Percentiles rank a stretch among this genome's conserved stretches.
phyloP scores from a whole-genome alignment of 805 yeast genomes.

The Hyphopichia homilentoma region DNA sequence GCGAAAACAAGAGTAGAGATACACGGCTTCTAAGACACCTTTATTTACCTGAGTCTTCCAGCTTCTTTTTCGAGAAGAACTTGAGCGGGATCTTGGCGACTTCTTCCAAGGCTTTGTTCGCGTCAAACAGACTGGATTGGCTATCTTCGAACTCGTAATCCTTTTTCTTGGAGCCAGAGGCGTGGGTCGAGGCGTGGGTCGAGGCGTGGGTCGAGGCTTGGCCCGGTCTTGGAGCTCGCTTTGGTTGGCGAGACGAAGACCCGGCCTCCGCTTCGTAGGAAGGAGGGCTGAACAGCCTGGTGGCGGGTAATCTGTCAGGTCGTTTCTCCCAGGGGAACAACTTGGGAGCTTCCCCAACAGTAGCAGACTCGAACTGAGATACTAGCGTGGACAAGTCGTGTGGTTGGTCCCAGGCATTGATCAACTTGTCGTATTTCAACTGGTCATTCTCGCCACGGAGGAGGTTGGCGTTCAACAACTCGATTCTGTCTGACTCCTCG shows the following conservation, averaged over 20 bases:
- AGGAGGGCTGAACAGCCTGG: constrained; percentile 18
- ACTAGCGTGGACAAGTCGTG: background rate
- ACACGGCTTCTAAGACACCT: no score
- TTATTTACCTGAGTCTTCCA: no score
- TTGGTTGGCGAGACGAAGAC: constrained; percentile 1
- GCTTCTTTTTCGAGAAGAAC: constrained; percentile 18
- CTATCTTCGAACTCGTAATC: background rate
- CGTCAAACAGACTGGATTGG: constrained; percentile 14
- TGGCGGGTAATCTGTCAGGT: constrained; percentile 14
- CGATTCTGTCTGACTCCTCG: constrained; percentile 9
- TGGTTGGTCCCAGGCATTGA: constrained; percentile 19
- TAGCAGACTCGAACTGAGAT: background rate
- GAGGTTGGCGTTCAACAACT: constrained; percentile 3
- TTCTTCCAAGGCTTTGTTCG: constrained; percentile 23
- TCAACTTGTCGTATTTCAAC: constrained; percentile 15
- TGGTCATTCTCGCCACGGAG: constrained; percentile 17
- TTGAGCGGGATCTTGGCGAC: constrained; percentile 23
- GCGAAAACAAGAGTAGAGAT: no score
- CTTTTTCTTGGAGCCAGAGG: constrained; percentile 1
- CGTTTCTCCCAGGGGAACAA: constrained; percentile 32
- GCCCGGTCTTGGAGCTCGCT: constrained; percentile 5
- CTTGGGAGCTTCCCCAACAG: constrained; percentile 5
- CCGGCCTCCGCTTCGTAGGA: constrained; percentile 2
- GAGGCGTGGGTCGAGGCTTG: constrained; percentile 8
- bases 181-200: constrained; percentile 1